A percentile compares a stretch with the other conserved stretches of the same genome.
These are phyloP conservation scores for Elongisporangium anandrum DNA, from an alignment of 352 stramenopile species.

Conservation along the genomic window DNA sequence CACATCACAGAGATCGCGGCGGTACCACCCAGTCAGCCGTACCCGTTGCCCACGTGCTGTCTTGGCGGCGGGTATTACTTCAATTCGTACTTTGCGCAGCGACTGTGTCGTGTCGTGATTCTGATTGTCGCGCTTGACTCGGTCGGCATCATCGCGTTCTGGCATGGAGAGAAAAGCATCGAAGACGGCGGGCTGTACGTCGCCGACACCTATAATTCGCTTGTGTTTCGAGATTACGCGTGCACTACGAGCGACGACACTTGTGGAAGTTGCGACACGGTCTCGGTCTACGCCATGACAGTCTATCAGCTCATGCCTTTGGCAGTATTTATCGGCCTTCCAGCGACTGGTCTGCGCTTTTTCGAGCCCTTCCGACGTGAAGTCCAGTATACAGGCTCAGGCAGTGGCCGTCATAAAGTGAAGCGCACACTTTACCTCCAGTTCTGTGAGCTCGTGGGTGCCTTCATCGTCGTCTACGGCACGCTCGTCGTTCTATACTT, in stretches of 20 bases:
- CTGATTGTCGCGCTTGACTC: conserved; percentile 34
- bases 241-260: conserved; percentile 16
- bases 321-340: conserved; percentile 59
- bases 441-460: conserved; percentile 60
- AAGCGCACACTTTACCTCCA: conserved; percentile 74
- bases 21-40: conserved; percentile 23
- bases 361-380: conserved; percentile 73
- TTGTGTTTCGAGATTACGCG: conserved; percentile 39
- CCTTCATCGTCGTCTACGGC: conserved; percentile 45
- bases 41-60: conserved; percentile 34
- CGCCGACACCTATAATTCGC: conserved; percentile 20
- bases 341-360: conserved; percentile 44
- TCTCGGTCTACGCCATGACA: conserved; percentile 59
- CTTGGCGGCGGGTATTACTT: conserved; percentile 42
- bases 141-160: conserved; percentile 45
- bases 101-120: conserved; percentile 44
- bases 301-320: conserved; percentile 64
- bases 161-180: conserved; percentile 18
- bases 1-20: background rate
- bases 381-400: background rate
- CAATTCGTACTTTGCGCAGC: conserved; percentile 83
- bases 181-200: conserved; percentile 51
- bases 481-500: conserved; percentile 63
- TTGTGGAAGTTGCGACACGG: conserved; percentile 53
- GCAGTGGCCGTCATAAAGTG: conserved; percentile 46